Evolutionary conservation across 192 early-diverging fungal genomes (phyloP).

Genomic region (Phycomyces nitens): DNA sequence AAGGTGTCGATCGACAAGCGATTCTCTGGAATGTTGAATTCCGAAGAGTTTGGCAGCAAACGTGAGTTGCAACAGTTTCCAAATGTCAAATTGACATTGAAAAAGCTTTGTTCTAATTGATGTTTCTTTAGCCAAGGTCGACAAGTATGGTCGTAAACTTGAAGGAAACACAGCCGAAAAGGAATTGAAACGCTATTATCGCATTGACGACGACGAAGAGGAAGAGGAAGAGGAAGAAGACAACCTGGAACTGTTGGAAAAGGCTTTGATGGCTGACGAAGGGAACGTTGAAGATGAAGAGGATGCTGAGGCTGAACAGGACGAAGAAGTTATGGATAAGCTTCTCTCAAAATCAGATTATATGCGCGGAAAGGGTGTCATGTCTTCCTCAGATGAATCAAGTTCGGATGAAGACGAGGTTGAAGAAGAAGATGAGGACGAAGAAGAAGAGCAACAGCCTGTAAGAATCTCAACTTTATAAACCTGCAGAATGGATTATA

Average conservation of each 20-base stretch:
- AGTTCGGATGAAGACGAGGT: constrained; percentile 44
- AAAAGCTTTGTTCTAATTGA: no score
- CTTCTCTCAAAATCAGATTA: constrained; percentile 45
- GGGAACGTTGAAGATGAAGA: constrained; percentile 36
- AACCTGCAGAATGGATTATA: no score
- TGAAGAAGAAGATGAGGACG: constrained; percentile 42
- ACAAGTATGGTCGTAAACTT: constrained; percentile 70
- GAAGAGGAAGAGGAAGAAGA: constrained; percentile 37
- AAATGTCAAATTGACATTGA: not conserved
- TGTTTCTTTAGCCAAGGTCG: constrained; percentile 71
- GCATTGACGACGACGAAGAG: constrained; percentile 56
- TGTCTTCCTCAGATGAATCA: constrained; percentile 57
- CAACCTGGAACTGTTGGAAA: constrained; percentile 34
- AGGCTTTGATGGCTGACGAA: constrained; percentile 38
- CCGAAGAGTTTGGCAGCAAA: constrained; percentile 52
- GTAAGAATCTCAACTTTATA: not conserved
- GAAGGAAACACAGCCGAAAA: constrained; percentile 40
- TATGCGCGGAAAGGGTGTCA: constrained; percentile 78
- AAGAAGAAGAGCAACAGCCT: constrained; percentile 33
- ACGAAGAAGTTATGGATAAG: constrained; percentile 19
- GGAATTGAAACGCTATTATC: constrained; percentile 75
- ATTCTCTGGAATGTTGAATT: constrained; percentile 78
- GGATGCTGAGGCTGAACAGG: constrained; percentile 28
- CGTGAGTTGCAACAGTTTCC: no score
- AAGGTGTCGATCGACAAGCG: constrained; percentile 90